phyloP scores from a whole-genome alignment of 768 basidiomycete species.

The Termitomyces sp. region DNA sequence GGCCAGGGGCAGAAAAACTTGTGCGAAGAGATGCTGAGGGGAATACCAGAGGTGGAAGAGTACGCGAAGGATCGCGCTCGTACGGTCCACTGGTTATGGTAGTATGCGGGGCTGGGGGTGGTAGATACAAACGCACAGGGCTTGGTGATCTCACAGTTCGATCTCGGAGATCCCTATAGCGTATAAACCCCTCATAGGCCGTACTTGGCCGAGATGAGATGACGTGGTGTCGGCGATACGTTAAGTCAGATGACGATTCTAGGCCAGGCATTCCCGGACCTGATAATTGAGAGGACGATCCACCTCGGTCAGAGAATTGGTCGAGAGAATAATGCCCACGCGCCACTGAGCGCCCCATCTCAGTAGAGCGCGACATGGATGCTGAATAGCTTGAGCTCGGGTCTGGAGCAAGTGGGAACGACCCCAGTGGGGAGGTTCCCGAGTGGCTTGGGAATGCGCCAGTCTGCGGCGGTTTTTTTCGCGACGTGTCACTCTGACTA shows the following conservation, averaged over 20 bases:
- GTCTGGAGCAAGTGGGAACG: constrained; percentile 10
- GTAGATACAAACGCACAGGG: constrained; percentile 20
- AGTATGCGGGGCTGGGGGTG: constrained; percentile 17
- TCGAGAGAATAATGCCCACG: constrained; percentile 24
- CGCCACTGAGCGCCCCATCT: constrained; percentile 1
- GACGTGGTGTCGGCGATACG: background rate
- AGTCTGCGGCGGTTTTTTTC: constrained; percentile 56
- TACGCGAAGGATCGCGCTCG: constrained; percentile 27
- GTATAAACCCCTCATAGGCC: constrained; percentile 2
- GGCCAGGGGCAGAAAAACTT: constrained; percentile 3
- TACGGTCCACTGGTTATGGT: constrained; percentile 16
- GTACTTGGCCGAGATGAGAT: constrained; percentile 7
- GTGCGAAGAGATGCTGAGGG: constrained; percentile 12
- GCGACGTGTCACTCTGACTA: constrained; percentile 50
- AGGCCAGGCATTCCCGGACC: constrained; percentile 54
- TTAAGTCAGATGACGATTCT: constrained; percentile 13
- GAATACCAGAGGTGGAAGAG: constrained; percentile 30
- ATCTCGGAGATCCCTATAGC: background rate
- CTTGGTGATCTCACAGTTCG: constrained; percentile 14
- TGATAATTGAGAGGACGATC: constrained; percentile 37
- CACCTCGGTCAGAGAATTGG: constrained; percentile 24
- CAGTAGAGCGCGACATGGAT: background rate
- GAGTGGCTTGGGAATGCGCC: constrained; percentile 53
- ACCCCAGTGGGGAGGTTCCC: constrained; percentile 21
- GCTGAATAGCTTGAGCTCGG: constrained; percentile 8